Base-by-base conservation (phyloP, 2,329 filamentous ascomycete species). In the Fusarium hainanense region DNA sequence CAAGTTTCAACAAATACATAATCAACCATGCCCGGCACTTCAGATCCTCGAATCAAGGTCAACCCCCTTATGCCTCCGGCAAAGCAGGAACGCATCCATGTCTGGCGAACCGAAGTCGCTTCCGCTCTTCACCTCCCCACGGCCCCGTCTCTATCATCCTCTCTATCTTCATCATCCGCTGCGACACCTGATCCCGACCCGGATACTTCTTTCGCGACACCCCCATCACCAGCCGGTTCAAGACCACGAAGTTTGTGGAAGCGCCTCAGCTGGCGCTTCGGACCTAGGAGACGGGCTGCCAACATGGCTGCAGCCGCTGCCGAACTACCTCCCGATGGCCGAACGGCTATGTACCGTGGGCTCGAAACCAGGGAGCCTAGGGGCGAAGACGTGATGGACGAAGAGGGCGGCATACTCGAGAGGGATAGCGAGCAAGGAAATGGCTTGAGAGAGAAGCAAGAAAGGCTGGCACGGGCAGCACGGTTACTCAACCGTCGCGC, bases 61-160 rank as follows among this genome's bases (percentile, higher is more conserved):
- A 75, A 68, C 58, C 58, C 72, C 25, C 71, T 73, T 68, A 78
- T 79, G 69, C 75, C 77, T 52, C 65, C 75, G 32, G 72, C 78
- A 55, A 80, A 80, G 58, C 77, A 80, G 50, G 74, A 78, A 50
- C 81, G 82, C 75, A 85, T 87, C 68, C 76, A 83, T 62, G 79
- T 83, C 63, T 88, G 85, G 85, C 82, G 83, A 58, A 77, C 77
- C 54, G 85, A 87, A 76, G 83, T 87, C 49, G 78, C 78, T 37
- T 74, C 77, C 23, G 77, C 79, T 49, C 75, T 77, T 47, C 70
- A 73, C 4, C 69, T 77, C 40, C 75, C 74, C 37, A 73, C 75
- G 21, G 76, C 78, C 14, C 71, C 75, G 12, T 75, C 75, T 11
- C 67, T 77, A 42, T 70, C 76, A 18, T 77, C 77, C 28, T 74